Base-by-base conservation (phyloP, 139 green algal species). In the Chlorella sp. region DNA sequence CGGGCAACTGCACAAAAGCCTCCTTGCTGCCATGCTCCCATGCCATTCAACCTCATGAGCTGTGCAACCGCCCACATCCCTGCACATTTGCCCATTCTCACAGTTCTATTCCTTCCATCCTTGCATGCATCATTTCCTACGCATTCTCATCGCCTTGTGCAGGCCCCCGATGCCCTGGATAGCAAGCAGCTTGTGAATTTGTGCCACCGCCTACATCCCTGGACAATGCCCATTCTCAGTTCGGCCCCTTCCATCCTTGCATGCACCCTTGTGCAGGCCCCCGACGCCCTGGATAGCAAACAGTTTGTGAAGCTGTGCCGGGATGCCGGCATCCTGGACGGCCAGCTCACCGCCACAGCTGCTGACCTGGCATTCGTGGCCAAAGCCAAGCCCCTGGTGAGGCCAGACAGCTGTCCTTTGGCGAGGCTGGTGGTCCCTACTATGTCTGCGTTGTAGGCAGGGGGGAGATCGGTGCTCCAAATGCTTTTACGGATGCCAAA, bases 261-360 rank as follows among this genome's bases (percentile, higher is more conserved):
- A 22, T 26, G 30, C 28, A 21, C 37, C 42, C n/a, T 5, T 34
- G 21, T 26, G 79, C 81, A 86, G 81, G 81, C 48, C 4, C 24
- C 24, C 18, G 81, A 32, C 66, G 85, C 88, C 42, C 94, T 96
- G 90, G 92, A 95, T 73, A 90, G 88, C 22, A 69, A 86, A 53
- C 86, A 91, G 77, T 97, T 96, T 90, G 92, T 83, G 48, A 97
- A 97, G 93, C 90, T 97, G 85, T 94, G 93, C 68, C 88, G 93
- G 0, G 95, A 97, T 11, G 88, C 85, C 19, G 91, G 92, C 22
- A 86, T 97, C 60, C 73, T 97, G 37, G 93, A 89, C 77, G 82
- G 76, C 48, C 18, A 79, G 32, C 90, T 95, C 34, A 95, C 36
- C 81, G 77, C 75, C 61, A 95, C 92, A 11, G 42, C 90, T 9